Evolutionary conservation across 208 protist species (phyloP).

Genomic region (Trypanosomatidae sp.): DNA sequence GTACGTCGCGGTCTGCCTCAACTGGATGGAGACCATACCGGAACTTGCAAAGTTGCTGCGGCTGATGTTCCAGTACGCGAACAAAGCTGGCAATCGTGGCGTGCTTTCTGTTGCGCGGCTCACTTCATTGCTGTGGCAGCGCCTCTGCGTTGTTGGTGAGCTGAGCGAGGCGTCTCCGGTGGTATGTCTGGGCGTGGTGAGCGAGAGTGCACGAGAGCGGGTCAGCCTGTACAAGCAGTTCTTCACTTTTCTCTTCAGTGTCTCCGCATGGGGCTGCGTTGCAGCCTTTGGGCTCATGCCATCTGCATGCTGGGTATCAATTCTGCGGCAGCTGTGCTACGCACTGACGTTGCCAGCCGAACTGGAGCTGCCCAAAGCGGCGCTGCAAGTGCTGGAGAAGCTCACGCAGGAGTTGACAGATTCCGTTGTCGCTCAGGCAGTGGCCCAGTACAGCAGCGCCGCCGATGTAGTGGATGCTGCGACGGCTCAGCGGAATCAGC

Average conservation of each 20-base stretch:
- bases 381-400: constrained; percentile 57
- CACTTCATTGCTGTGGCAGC: constrained; percentile 47
- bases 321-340: constrained; percentile 43
- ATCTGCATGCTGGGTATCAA: constrained; percentile 16
- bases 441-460: background rate
- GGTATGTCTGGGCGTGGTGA: constrained; percentile 58
- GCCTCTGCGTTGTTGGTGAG: constrained; percentile 39
- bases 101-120: constrained; percentile 31
- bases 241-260: constrained; percentile 54
- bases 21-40: constrained; percentile 53
- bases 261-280: constrained; percentile 50
- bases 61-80: constrained; percentile 63
- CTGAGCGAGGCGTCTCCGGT: constrained; percentile 39
- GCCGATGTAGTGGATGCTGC: constrained; percentile 5
- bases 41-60: constrained; percentile 69
- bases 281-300: constrained; percentile 43
- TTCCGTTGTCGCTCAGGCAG: constrained; percentile 2
- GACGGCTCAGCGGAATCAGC: constrained; percentile 7
- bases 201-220: constrained; percentile 58
- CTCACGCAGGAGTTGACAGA: constrained; percentile 38
- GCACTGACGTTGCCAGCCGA: constrained; percentile 52
- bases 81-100: constrained; percentile 42
- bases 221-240: constrained; percentile 71
- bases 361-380: constrained; percentile 63
- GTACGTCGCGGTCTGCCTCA: constrained; percentile 50